Evolutionary conservation across 257 asterid species (phyloP).

Genomic region (Solanum phureja): DNA sequence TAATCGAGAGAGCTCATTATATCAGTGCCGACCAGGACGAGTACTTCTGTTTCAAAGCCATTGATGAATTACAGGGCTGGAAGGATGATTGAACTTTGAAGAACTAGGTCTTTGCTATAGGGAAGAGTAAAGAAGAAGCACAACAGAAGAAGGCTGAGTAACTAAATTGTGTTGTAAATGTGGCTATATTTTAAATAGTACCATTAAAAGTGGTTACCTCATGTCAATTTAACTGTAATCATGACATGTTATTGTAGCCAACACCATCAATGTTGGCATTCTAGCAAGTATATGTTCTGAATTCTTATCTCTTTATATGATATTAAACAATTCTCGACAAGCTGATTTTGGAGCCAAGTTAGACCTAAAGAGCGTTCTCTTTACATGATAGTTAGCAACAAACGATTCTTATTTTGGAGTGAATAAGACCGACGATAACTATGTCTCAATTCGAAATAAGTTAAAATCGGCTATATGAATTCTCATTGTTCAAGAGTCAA

Average conservation of each 20-base stretch:
- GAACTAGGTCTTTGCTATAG: neutral
- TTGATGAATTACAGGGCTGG: neutral
- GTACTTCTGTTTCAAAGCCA: neutral
- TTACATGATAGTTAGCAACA: neutral
- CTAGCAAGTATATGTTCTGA: neutral
- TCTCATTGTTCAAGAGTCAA: neutral
- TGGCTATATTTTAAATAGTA: neutral
- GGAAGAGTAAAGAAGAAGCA: neutral
- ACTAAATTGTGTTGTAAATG: neutral
- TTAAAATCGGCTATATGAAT: neutral
- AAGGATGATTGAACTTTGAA: neutral
- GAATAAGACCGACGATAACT: neutral
- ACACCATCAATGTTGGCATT: neutral
- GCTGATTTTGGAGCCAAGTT: neutral
- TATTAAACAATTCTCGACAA: neutral
- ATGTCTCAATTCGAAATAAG: neutral
- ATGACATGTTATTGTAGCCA: neutral
- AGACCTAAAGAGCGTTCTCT: neutral
- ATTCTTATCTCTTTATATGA: neutral
- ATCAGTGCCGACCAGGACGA: neutral
- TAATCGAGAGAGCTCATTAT: neutral
- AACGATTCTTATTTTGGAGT: neutral
- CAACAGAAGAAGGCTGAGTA: neutral
- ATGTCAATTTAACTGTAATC: neutral
- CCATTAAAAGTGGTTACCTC: neutral